Evolutionary conservation across 805 yeast species (phyloP), one percentile per base, ranked within the genome.

Genomic region (Sugiyamaella marilandica): DNA sequence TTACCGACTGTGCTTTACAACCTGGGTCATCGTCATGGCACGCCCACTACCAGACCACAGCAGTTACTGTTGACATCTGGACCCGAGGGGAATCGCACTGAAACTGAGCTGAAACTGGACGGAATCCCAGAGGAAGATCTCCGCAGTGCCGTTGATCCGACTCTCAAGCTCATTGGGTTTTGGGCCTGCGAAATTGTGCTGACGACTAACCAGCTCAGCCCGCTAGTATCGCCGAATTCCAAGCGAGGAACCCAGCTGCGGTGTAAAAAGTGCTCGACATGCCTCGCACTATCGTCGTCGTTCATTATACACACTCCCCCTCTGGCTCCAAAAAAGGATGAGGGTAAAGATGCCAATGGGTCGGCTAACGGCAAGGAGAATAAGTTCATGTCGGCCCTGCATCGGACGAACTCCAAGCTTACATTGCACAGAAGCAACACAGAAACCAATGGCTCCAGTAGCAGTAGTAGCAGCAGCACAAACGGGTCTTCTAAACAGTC

Each of bases 251-350:
- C 76, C 71, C 57, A 58, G 58, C 57, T 88, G 37, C 74, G 96
- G 53, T 92, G 99, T 71, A 87, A 85, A 59, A 81, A 82, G 65
- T 92, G 99, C 71, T 79, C 97, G 58, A 78, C 80, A 32, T 71
- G 74, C 14, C 71, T 92, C 24, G 95, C 95, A 0, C 67, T 75
- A 16, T 79, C 86, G 1, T 67, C 77, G 1, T 79, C 84, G 14
- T 77, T 85, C 52, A 79, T 86, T 31, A 66, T 72, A 19, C 96
- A 91, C 68, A 74, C 72, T 1, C 82, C 83, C 16, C 24, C 43
- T 2, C 43, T 39, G 13, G 43, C 43, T 16, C 19, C 43, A 9
- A 39, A 39, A 16, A 16, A 14, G 24, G 43, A 39, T 3, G 24
- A 39, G 2, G 11, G 24, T 39, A 39, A 39, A 16, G 19, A 14